Percentiles rank a stretch among this genome's conserved stretches.
Conservation (phyloP, 2,329 filamentous ascomycete species). For the Aspergillus carbonarius region DNA sequence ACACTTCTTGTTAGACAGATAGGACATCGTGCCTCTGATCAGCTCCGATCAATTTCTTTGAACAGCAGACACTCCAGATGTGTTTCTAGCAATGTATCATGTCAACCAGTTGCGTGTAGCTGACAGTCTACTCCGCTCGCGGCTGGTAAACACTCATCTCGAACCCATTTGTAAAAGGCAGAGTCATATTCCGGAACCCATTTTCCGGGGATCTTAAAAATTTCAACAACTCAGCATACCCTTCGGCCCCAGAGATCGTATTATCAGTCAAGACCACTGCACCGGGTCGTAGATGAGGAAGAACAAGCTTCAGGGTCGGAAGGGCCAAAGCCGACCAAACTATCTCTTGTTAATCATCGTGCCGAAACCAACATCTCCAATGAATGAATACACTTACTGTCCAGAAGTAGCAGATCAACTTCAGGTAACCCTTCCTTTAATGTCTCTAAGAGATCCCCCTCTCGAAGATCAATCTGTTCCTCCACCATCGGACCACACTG, state of each 20-base stretch:
- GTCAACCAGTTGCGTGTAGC: no score
- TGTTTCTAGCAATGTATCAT: no score
- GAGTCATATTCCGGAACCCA: constrained; percentile 51
- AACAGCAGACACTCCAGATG: no score
- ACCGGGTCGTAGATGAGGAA: constrained; percentile 35
- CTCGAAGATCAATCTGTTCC: constrained; percentile 55
- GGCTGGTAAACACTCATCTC: constrained; percentile 44
- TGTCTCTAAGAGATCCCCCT: constrained; percentile 36
- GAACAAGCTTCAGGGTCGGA: constrained; percentile 38
- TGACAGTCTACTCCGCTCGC: no score
- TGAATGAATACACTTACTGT: background rate
- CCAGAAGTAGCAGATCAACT: no score
- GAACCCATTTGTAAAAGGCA: constrained; percentile 52
- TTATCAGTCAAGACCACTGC: constrained; percentile 44
- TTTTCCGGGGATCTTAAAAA: constrained; percentile 49
- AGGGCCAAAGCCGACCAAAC: constrained; percentile 43
- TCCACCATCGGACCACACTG: constrained; percentile 51
- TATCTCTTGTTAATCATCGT: constrained; percentile 14
- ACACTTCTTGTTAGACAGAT: no score
- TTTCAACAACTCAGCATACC: constrained; percentile 47
- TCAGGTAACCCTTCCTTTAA: no score
- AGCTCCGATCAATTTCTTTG: no score
- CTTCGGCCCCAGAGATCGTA: constrained; percentile 26
- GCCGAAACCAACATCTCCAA: no score
- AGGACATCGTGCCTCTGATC: no score